phyloP scores from a whole-genome alignment of 371 early-diverging fungal species.

The Rhizomucor pusillus region DNA sequence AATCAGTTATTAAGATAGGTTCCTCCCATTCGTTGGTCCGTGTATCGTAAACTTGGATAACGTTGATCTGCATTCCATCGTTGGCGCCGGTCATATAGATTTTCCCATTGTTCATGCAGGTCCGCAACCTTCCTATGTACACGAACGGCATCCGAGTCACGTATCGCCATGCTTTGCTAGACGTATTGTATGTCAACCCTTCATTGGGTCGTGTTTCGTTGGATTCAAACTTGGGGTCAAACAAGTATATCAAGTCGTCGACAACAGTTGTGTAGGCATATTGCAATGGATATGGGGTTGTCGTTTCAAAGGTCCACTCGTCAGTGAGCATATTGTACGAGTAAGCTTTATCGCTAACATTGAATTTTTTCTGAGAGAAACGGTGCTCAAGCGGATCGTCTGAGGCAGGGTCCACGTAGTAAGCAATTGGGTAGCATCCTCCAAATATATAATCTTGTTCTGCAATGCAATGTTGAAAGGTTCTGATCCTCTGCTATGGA shows the following conservation, averaged over 20 bases:
- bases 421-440: neutral
- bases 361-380: neutral
- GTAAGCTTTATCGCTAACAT: neutral
- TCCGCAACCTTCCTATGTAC: neutral
- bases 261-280: neutral
- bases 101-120: neutral
- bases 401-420: neutral
- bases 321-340: neutral
- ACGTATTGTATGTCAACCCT: neutral
- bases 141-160: neutral
- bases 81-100: neutral
- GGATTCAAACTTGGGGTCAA: neutral
- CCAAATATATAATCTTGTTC: neutral
- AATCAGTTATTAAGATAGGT: neutral
- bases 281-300: neutral
- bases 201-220: neutral
- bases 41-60: neutral
- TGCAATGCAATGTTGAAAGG: too few relatives aligned
- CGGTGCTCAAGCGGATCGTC: neutral
- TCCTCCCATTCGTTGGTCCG: neutral
- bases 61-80: neutral
- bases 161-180: neutral
- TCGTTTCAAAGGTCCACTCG: neutral
- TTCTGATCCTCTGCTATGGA: too few relatives aligned
- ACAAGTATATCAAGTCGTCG: neutral